These are phyloP conservation scores for Fonsecaea monophora DNA, from an alignment of 2,329 filamentous ascomycete genomes.

Conservation along the genomic window DNA sequence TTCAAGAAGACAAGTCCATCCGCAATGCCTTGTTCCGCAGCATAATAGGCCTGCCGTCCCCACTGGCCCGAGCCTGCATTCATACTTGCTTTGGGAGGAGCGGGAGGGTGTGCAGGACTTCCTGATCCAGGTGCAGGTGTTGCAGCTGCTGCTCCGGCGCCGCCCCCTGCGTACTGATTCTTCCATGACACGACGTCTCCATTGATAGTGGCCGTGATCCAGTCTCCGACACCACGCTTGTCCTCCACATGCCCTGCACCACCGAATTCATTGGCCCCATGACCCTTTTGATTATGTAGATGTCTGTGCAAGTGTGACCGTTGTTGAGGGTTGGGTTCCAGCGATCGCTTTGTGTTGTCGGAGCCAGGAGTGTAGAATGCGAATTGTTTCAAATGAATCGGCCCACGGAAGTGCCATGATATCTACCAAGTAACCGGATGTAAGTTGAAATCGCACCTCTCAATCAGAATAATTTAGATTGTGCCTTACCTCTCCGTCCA, in stretches of 20 bases:
- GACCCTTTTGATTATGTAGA: constrained; percentile 55
- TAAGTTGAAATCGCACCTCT: neutral
- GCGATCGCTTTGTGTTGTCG: constrained; percentile 47
- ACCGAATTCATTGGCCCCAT: constrained; percentile 46
- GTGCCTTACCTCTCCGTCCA: constrained; percentile 72
- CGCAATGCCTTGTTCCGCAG: constrained; percentile 50
- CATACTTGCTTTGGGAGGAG: constrained; percentile 22
- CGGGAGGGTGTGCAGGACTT: constrained; percentile 44
- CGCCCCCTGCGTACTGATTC: constrained; percentile 57
- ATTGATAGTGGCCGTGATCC: constrained; percentile 65
- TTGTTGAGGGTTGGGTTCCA: constrained; percentile 43
- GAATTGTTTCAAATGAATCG: constrained; percentile 69
- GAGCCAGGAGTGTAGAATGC: constrained; percentile 69
- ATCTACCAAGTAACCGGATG: constrained; percentile 56
- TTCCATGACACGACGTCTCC: constrained; percentile 65
- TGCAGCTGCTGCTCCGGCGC: constrained; percentile 20
- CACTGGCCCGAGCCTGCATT: constrained; percentile 44
- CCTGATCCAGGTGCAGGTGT: constrained; percentile 41
- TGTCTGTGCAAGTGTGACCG: constrained; percentile 58
- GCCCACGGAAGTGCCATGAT: constrained; percentile 75
- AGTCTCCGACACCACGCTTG: constrained; percentile 58
- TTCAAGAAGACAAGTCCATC: constrained; percentile 66
- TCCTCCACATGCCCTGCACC: constrained; percentile 18
- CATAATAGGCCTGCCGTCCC: constrained; percentile 57
- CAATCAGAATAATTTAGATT: neutral